phyloP scores from a whole-genome alignment of 257 asterid genomes.

The Fraxinus americana region DNA sequence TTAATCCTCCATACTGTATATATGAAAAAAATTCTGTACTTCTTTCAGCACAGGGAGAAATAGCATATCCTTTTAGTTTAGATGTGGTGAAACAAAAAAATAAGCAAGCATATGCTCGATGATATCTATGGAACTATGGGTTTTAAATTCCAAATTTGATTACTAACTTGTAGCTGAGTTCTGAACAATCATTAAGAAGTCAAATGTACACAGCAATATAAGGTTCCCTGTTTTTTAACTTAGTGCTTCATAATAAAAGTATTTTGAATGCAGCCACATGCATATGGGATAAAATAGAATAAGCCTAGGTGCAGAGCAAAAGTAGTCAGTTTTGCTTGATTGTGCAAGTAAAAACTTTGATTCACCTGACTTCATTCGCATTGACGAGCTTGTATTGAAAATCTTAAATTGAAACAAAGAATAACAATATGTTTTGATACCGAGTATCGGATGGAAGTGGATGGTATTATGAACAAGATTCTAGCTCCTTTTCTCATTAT shows the following conservation, averaged over 20 bases:
- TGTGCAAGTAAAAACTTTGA: neutral
- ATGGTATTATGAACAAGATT: neutral
- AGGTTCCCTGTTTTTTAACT: neutral
- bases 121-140: neutral
- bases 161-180: neutral
- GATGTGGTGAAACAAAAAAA: neutral
- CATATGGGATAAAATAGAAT: neutral
- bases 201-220: neutral
- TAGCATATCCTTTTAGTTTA: neutral
- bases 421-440: neutral
- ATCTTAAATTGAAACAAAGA: neutral
- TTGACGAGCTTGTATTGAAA: neutral
- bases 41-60: neutral
- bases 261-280: neutral
- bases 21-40: neutral
- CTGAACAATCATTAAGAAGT: neutral
- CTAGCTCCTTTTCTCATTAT: neutral
- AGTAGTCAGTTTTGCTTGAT: neutral
- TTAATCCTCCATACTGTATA: neutral
- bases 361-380: neutral
- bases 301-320: neutral
- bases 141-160: too few relatives aligned
- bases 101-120: neutral
- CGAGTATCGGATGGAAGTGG: neutral
- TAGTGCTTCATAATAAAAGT: neutral